Evolutionary conservation across 176 grass and related monocot species (phyloP).

Genomic region (Rhynchospora tenuis): DNA sequence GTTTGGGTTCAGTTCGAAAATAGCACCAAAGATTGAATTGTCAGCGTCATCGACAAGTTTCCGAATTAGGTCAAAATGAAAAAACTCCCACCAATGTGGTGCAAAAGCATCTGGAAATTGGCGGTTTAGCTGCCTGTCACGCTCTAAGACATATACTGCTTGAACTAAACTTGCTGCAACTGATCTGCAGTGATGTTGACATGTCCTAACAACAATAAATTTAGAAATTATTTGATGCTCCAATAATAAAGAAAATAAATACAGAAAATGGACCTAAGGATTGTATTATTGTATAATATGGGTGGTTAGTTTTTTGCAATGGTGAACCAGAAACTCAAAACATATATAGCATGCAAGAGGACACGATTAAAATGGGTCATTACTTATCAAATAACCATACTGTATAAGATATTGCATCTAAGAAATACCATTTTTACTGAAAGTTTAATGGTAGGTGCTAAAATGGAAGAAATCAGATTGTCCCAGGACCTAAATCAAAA

Average conservation of each 20-base stretch:
- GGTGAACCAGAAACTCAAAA: not conserved
- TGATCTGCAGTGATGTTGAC: slow-evolving; percentile 56
- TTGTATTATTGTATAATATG: not conserved
- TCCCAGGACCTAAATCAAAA: not conserved
- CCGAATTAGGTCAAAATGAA: slow-evolving; percentile 68
- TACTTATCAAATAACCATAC: not conserved
- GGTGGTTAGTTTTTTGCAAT: too few relatives aligned
- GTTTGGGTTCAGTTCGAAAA: slow-evolving; percentile 68
- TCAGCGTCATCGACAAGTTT: slow-evolving; percentile 86
- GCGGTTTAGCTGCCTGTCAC: slow-evolving; percentile 62
- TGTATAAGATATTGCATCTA: not conserved
- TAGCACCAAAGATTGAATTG: slow-evolving; percentile 71
- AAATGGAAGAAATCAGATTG: not conserved
- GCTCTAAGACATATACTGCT: slow-evolving; percentile 77
- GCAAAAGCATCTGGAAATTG: slow-evolving; percentile 47
- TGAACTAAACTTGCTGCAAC: slow-evolving; percentile 87
- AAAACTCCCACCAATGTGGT: slow-evolving; percentile 87
- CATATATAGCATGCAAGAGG: not conserved
- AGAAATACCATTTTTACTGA: not conserved
- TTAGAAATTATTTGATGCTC: slow-evolving; percentile 21
- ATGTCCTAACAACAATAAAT: slow-evolving; percentile 42
- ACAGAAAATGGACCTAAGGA: not conserved
- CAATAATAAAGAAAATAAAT: slow-evolving; percentile 13
- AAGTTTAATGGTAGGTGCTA: not conserved
- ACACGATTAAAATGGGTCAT: not conserved